Conservation (phyloP, 2,329 filamentous ascomycete species). For the Aspergillus fumigatus region DNA sequence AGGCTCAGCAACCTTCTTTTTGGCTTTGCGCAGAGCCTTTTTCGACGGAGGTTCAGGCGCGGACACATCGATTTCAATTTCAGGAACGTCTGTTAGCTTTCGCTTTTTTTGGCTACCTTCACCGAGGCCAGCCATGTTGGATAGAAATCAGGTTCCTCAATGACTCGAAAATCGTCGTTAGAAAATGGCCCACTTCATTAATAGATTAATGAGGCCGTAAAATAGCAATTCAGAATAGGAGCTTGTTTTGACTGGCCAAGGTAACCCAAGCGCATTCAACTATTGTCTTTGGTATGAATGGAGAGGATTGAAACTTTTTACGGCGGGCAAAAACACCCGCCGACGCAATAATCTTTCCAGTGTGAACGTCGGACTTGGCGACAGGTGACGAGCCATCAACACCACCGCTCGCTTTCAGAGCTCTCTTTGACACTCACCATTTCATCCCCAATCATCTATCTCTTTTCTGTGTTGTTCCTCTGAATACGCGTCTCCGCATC, state of each 20-base stretch:
- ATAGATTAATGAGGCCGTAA: background rate
- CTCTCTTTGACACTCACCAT: slow-evolving; percentile 1
- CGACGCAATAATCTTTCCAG: background rate
- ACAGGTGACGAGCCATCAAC: slow-evolving; percentile 10
- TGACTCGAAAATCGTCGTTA: background rate
- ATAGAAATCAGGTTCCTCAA: background rate
- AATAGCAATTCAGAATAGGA: background rate
- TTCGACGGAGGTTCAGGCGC: slow-evolving; percentile 95
- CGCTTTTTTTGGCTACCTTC: slow-evolving; percentile 57
- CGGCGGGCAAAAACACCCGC: slow-evolving; percentile 23
- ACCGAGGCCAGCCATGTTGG: slow-evolving; percentile 26
- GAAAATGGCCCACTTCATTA: background rate
- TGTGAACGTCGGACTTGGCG: slow-evolving; percentile 20
- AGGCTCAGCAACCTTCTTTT: slow-evolving; percentile 54
- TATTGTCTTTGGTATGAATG: background rate
- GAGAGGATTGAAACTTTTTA: slow-evolving; percentile 24
- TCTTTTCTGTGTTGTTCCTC: background rate
- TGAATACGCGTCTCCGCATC: background rate
- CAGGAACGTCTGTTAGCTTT: slow-evolving; percentile 54
- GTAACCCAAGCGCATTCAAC: background rate
- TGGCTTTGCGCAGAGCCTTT: slow-evolving; percentile 81
- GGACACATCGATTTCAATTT: slow-evolving; percentile 83
- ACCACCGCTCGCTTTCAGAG: slow-evolving; percentile 3
- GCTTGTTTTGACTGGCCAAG: background rate
- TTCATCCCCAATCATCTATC: slow-evolving; percentile 1